Evolutionary conservation across 202 grass and related monocot genomes (phyloP), one percentile per base, ranked within the genome.

Genomic region (Carex arenaria): DNA sequence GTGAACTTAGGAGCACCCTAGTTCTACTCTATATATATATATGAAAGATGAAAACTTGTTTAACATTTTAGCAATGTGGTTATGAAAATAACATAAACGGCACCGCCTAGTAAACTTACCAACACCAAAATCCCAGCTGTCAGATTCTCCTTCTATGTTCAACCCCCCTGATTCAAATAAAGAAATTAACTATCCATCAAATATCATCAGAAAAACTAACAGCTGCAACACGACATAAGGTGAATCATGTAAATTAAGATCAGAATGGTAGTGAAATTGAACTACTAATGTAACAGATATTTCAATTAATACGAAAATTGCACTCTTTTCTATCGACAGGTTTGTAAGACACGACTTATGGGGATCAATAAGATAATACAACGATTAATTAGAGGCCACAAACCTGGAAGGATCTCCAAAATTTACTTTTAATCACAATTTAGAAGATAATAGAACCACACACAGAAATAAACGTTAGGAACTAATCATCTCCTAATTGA

Each of bases 111-210:
- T 34, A 19, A 22, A 12, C 89, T 88, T 90, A 99, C 93, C 96
- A 42, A 95, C 89, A 85, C 96, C 96, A 79, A 95, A 91, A 74
- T 94, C 96, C 88, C 93, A 95, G 83, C 86, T 99, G 83, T 95
- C 96, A 59, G 89, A 79, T 34, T 99, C 93, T 69, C 96, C 93
- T 92, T 94, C 91, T 47, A 95, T 80, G 84, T 95, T 94, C 64
- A 99, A 75, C 14, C 96, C 96, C 49, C 96, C 96, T 99, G 73
- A 85, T 89, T 84, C 38, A 72, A 87, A 80, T 36, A 86, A 88
- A 86, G 20, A 53, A 71, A 72, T 71, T 19, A 64, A 87, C 30
- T 28, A 74, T 62, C 83, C 36, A 67, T 53, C 61, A 70, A 86
- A 28, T 1, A 18, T 32, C 57, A 38, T 2, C 51, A 18, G 20